phyloP scores from a whole-genome alignment of 345 rosid genomes.

The Theobroma cacao region DNA sequence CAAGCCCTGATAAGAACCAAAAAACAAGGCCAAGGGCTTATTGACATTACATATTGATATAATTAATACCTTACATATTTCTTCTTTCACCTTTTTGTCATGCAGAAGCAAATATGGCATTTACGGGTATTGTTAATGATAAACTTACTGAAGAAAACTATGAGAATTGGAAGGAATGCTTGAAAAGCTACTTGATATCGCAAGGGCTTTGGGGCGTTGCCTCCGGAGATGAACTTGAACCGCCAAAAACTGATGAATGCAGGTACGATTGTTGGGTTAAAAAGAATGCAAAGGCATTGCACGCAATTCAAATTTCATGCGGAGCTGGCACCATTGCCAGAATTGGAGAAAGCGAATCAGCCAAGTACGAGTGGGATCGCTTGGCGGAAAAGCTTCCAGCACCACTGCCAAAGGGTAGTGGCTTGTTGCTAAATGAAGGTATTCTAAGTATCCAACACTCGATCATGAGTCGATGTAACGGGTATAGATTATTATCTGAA shows the following conservation, averaged over 20 bases:
- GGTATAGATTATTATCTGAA: too few relatives aligned
- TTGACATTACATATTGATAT: background rate
- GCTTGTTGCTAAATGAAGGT: constrained; percentile 13
- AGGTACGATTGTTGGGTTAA: background rate
- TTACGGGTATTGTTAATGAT: constrained; percentile 13
- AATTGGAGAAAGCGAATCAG: constrained; percentile 3
- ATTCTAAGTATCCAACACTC: background rate
- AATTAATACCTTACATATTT: too few relatives aligned
- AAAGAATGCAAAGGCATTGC: constrained; percentile 19
- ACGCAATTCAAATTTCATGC: constrained; percentile 20
- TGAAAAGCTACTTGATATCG: constrained; percentile 19
- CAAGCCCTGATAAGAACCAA: too few relatives aligned
- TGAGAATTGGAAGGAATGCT: constrained; percentile 20
- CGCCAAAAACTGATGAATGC: background rate
- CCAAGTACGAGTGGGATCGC: constrained; percentile 14
- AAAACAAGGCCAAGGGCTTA: too few relatives aligned
- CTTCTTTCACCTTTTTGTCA: background rate
- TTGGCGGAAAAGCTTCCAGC: constrained; percentile 16
- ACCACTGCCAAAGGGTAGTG: constrained; percentile 6
- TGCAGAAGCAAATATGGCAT: background rate
- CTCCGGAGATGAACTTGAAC: background rate
- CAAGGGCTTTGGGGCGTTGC: constrained; percentile 21
- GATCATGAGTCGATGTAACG: too few relatives aligned
- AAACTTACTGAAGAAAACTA: constrained; percentile 12
- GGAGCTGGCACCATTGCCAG: constrained; percentile 7